These are phyloP conservation scores for Sclerotinia borealis DNA, from an alignment of 2,329 filamentous ascomycete species.

Conservation along the genomic window DNA sequence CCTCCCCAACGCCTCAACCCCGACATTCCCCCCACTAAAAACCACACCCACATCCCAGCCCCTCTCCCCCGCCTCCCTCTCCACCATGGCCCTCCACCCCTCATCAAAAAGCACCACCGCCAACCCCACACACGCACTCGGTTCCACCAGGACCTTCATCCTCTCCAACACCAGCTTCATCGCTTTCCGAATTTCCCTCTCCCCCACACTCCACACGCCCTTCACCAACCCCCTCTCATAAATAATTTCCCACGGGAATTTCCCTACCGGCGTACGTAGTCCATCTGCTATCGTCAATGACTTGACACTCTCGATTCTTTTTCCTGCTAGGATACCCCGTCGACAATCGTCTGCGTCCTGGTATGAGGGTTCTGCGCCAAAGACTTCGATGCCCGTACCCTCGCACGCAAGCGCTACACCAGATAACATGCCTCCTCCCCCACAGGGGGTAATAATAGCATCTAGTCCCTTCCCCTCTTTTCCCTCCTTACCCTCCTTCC, in stretches of 20 bases:
- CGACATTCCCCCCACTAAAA: constrained; percentile 56
- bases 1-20: constrained; percentile 46
- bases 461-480: constrained; percentile 42
- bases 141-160: constrained; percentile 87
- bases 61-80: constrained; percentile 60
- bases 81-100: constrained; percentile 67
- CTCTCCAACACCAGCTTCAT: constrained; percentile 76
- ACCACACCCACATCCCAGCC: constrained; percentile 68
- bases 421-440: constrained; percentile 81
- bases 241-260: constrained; percentile 71
- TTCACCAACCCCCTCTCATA: constrained; percentile 63
- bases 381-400: constrained; percentile 67
- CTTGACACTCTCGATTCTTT: constrained; percentile 61
- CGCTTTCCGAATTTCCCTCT: constrained; percentile 74
- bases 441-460: constrained; percentile 75
- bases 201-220: constrained; percentile 67
- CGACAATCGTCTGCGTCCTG: constrained; percentile 79
- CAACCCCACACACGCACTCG: constrained; percentile 75
- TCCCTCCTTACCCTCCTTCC: constrained; percentile 10
- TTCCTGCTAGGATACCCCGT: constrained; percentile 59
- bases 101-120: constrained; percentile 81
- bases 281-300: constrained; percentile 85
- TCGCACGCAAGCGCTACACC: constrained; percentile 74
- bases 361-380: constrained; percentile 79
- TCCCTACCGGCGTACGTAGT: constrained; percentile 74